Evolutionary conservation across 225 moss, liverwort and hornwort genomes (phyloP), one percentile per base, ranked within the genome.

Genomic region (Bryum argenteum): DNA sequence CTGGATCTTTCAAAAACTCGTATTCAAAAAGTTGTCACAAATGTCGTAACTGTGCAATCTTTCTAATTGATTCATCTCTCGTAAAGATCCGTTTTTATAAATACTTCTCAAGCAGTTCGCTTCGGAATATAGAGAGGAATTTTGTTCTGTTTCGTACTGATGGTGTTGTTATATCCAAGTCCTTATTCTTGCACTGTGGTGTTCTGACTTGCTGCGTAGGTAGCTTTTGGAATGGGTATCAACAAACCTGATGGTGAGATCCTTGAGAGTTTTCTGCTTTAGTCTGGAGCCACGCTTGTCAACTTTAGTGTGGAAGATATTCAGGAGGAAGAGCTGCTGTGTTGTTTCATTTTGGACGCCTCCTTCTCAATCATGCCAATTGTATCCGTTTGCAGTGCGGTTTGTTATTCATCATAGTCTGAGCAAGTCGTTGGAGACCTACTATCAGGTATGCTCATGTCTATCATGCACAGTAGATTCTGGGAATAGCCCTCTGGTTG

Each of bases 181-280:
- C 65, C 61, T 73, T 22, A 76, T 19, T 55, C 28, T 73, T 45
- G 18, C 66, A 40, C 21, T 40, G 11, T 67, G 50, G 54, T 38
- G 67, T 13, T 77, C 73, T 71, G 67, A 64, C 26, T 63, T 42
- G 54, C 62, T 62, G 10, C 80, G 80, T 79, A 97, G 94, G 97
- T 97, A 74, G 97, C 97, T 63, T 97, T 97, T 76, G 94, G 97
- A 69, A 97, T 97, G 97, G 94, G 97, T 72, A 97, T 97, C 38
- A 97, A 97, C 79, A 97, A 97, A 82, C 97, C 97, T 60, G 97
- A 97, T 77, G 97, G 97, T 97, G 82, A 88, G 85, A 53, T 74
- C 33, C 67, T 73, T 55, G 47, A 51, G 37, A 19, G 55, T 76
- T 54, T 26, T 72, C 54, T 73, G 9, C 60, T 55, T 67, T 61